Percentiles rank a stretch among this genome's conserved stretches.
Evolutionary conservation across 352 stramenopile species (phyloP).

Genomic region (Phytophthora ohioensis): DNA sequence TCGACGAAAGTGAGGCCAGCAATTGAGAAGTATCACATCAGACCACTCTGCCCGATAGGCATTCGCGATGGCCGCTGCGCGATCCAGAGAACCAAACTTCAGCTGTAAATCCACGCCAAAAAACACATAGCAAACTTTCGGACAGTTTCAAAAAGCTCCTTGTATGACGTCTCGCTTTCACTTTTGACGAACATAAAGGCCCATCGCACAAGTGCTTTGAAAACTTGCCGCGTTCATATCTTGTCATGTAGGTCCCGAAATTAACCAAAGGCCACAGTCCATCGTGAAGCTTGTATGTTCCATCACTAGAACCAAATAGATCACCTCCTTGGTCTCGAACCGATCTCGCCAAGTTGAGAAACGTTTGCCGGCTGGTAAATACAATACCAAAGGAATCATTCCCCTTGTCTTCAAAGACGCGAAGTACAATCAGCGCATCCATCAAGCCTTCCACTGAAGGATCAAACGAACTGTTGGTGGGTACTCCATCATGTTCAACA

Average conservation of each 20-base stretch:
- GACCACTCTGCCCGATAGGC: neutral
- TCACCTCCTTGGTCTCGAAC: neutral
- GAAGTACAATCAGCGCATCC: neutral
- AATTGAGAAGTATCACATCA: neutral
- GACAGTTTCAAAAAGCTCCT: neutral
- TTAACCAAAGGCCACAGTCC: neutral
- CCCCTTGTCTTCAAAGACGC: neutral
- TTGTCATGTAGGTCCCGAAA: conserved; percentile 3
- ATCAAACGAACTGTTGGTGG: neutral
- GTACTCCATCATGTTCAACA: neutral
- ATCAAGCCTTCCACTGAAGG: neutral
- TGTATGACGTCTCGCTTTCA: neutral
- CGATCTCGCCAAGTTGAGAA: neutral
- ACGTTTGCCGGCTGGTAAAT: conserved; percentile 1
- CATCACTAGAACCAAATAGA: neutral
- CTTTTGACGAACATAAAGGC: conserved; percentile 5
- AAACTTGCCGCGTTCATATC: neutral
- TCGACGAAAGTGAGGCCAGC: neutral
- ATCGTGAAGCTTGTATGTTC: conserved; percentile 3
- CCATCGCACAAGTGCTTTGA: conserved; percentile 3
- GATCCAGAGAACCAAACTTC: neutral
- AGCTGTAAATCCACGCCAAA: neutral
- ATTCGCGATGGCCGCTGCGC: neutral
- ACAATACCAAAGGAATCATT: neutral
- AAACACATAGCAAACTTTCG: neutral